Evolutionary conservation across 805 yeast species (phyloP), one percentile per base, ranked within the genome.

Genomic region (Lachancea fermentati): DNA sequence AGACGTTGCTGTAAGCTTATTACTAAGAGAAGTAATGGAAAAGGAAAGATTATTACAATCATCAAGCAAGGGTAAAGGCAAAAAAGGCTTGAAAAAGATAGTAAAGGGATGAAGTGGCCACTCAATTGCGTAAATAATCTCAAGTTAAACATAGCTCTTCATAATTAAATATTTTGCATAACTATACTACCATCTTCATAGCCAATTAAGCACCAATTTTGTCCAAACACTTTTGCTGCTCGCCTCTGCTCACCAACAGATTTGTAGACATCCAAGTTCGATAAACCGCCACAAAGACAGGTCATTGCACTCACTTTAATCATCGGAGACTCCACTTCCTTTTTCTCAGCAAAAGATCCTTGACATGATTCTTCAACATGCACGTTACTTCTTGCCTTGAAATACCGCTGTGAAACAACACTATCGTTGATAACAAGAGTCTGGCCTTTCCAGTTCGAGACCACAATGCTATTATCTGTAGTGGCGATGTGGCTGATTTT

Each of bases 21-120:
- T 81, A 60, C 66, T 82, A 1, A 58, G 84, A 43, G 88, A 81
- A 48, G 63, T 78, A 22, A 68, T 76, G 0, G 86, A 79, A 53
- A 63, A 63, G 38, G 62, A 60, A 25, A 65, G 61, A 39, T 33
- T 62, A 6, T 12, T 41, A 9, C 25, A 36, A 24, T 18, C 37
- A 4, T 14, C 26, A 31, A 11, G 7, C 8, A 13, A 29, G 15
- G 31, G 31, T 6, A 29, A 29, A 29, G 31, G 15, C 6, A 29
- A 29, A 11, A 13, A 13, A 29, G 15, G 15, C n/a, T 29, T 29
- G 7, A 29, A 29, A 29, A 7, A 16, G 15, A 13, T 32, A 11
- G 26, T 22, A 11, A 11, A 7, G 9, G 11, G 26, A 11, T 22
- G 11, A 22, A 22, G 7, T 7, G 7, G 26, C 9, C 11, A 22